A percentile compares a stretch with the other conserved stretches of the same genome.
Conservation (phyloP, 108 stramenopile species). For the Mediolabrus comicus region DNA sequence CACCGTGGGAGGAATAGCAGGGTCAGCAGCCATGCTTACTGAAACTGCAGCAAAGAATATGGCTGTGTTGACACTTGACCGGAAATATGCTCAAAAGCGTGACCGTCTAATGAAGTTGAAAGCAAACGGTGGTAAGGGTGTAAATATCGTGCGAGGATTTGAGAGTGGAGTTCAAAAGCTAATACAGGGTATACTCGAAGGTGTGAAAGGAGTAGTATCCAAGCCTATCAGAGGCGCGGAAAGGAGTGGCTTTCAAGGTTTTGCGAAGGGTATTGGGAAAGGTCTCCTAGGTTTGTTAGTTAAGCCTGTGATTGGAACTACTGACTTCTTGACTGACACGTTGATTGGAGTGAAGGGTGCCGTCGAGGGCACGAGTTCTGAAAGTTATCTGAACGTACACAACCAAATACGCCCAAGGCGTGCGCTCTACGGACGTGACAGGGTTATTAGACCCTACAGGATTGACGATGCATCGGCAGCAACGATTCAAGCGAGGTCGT, state of each 20-base stretch:
- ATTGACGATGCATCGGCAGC: conserved; percentile 70
- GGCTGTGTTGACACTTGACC: conserved; percentile 84
- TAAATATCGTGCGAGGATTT: conserved; percentile 63
- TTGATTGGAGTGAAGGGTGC: conserved; percentile 83
- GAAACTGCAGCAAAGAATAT: conserved; percentile 82
- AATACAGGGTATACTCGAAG: conserved; percentile 74
- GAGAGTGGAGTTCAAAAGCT: conserved; percentile 73
- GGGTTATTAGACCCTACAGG: conserved; percentile 52
- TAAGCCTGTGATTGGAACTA: conserved; percentile 91
- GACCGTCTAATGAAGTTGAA: conserved; percentile 47
- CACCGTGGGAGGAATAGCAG: conserved; percentile 88
- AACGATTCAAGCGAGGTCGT: conserved; percentile 58
- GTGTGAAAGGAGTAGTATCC: conserved; percentile 77
- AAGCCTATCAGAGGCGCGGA: conserved; percentile 84
- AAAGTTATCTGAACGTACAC: conserved; percentile 5
- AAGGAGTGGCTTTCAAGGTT: conserved; percentile 77
- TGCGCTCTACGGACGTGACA: conserved; percentile 69
- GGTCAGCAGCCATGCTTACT: conserved; percentile 78
- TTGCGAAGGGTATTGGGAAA: conserved; percentile 80
- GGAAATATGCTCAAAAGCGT: conserved; percentile 81
- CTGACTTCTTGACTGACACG: conserved; percentile 88
- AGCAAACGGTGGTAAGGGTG: conserved; percentile 29
- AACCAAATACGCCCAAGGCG: conserved; percentile 65
- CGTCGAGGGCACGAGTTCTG: conserved; percentile 43
- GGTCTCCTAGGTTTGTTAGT: conserved; percentile 87